Base-by-base conservation (phyloP, 2,329 filamentous ascomycete genomes). In the Penicillium nordicum region DNA sequence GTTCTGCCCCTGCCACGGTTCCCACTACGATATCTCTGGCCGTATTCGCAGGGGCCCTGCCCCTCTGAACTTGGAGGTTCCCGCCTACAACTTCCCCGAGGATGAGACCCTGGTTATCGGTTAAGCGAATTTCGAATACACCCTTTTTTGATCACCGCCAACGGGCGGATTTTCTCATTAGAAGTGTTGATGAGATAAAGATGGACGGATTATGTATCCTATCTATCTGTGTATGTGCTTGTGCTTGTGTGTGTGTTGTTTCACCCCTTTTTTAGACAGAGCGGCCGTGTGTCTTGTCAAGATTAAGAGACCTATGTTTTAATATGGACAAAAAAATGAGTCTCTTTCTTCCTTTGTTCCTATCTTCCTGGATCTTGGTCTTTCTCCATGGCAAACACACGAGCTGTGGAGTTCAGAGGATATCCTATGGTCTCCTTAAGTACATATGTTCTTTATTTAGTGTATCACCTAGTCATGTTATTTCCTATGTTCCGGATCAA, bases 1-100 rank as follows among this genome's bases (percentile, higher is more conserved):
- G 94, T 99, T 99, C 89, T 99, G 94, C 84, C 94, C 94, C 66
- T 99, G 94, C 89, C 94, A 99, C 86, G 94, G 94, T 79, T 97
- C 92, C 69, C 94, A 99, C 84, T 99, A 99, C 86, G 94, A 99
- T 78, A 97, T 99, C 78, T 97, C 92, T 64, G 94, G 94, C 77
- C 92, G 94, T 80, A 90, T 96, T 85, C 88, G 94, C 83, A 97
- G 90, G 85, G 94, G 94, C 66, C 94, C 94, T 63, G 94, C 94
- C 61, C 94, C 94, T 66, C 86, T 99, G 73, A 99, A 99, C 84
- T 87, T 99, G 74, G 94, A 97, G 82, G 87, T 97, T 67, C 94
- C 93, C 66, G 76, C 79, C 72, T 96, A 97, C 83, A 90, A 90
- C 71, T 97, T 99, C 86, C 87, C 90, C 63, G 89, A 93, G 75